Evolutionary conservation across 495 filamentous ascomycete genomes (phyloP).

Genomic region (Melanomma pulvis-pyrius): DNA sequence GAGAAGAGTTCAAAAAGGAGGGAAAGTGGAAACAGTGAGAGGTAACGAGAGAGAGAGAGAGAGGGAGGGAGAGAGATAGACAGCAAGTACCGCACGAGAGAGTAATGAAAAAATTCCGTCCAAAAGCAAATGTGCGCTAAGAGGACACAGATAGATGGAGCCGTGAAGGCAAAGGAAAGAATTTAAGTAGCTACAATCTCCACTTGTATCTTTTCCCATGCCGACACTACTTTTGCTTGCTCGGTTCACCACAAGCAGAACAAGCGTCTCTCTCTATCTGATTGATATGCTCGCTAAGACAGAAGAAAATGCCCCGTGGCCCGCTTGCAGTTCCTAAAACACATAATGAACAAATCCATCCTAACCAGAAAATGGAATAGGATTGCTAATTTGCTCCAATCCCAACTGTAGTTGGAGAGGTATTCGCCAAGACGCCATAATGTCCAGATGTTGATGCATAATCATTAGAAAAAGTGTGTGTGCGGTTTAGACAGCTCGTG

Average conservation of each 20-base stretch:
- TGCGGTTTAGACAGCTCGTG: conserved; percentile 98
- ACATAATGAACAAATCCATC: conserved; percentile 31
- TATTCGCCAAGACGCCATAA: conserved; percentile 40
- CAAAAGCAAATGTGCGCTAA: conserved; percentile 26
- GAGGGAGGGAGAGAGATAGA: conserved; percentile 7
- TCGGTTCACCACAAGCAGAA: conserved; percentile 18
- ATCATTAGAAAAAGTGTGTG: conserved; percentile 92
- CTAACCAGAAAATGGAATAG: conserved; percentile 39
- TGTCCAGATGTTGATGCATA: conserved; percentile 32
- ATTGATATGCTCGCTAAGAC: conserved; percentile 39
- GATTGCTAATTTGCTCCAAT: conserved; percentile 35
- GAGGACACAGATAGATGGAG: conserved; percentile 24
- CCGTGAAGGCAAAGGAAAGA: conserved; percentile 28
- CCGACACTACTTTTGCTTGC: conserved; percentile 18
- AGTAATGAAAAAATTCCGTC: conserved; percentile 4
- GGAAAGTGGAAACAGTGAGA: neutral
- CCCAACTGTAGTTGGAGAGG: conserved; percentile 24
- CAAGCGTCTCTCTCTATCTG: conserved; percentile 21
- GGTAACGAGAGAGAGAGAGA: conserved; percentile 13
- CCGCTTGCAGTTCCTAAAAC: conserved; percentile 28
- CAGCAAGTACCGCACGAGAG: conserved; percentile 10
- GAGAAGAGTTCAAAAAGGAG: no score
- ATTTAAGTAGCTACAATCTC: conserved; percentile 7
- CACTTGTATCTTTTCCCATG: conserved; percentile 13
- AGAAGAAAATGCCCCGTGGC: conserved; percentile 24